These are phyloP conservation scores for Craspedostauros australis DNA, from an alignment of 108 stramenopile species.

Conservation along the genomic window DNA sequence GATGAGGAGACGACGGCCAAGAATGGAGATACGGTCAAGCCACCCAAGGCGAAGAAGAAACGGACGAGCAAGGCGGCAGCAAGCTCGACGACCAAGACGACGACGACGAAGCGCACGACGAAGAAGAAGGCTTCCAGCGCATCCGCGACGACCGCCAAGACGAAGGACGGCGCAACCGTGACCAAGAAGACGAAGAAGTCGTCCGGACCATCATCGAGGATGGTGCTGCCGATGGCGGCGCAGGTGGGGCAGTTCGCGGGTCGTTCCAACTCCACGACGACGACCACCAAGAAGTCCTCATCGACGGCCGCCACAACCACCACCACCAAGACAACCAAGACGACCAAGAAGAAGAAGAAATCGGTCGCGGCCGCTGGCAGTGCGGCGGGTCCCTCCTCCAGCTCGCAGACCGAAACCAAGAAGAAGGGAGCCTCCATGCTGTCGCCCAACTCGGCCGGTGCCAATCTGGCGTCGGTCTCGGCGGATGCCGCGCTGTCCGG, in stretches of 20 bases:
- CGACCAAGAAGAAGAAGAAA: conserved; percentile 5
- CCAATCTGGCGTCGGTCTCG: no score
- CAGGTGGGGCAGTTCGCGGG: conserved; percentile 36
- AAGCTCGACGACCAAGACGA: background rate
- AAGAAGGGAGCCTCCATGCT: background rate
- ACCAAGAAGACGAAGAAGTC: conserved; percentile 27
- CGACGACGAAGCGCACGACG: background rate
- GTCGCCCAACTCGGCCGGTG: no score
- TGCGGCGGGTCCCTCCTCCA: background rate
- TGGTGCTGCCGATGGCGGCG: conserved; percentile 13
- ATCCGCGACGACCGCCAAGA: background rate
- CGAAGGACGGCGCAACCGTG: background rate
- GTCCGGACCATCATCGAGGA: conserved; percentile 27
- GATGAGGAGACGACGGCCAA: conserved; percentile 17
- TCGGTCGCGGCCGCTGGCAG: background rate
- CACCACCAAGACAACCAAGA: conserved; percentile 2
- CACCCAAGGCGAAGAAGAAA: background rate
- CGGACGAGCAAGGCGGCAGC: background rate
- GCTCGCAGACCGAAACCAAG: background rate
- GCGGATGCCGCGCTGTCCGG: background rate
- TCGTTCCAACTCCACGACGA: conserved; percentile 5
- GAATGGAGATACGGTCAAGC: conserved; percentile 9
- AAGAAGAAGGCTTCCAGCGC: conserved; percentile 1
- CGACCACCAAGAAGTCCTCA: background rate
- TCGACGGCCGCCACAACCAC: background rate